Percentiles rank a stretch among this genome's conserved stretches.
Conservation (phyloP, 2,329 filamentous ascomycete genomes). For the Setomelanomma holmii region DNA sequence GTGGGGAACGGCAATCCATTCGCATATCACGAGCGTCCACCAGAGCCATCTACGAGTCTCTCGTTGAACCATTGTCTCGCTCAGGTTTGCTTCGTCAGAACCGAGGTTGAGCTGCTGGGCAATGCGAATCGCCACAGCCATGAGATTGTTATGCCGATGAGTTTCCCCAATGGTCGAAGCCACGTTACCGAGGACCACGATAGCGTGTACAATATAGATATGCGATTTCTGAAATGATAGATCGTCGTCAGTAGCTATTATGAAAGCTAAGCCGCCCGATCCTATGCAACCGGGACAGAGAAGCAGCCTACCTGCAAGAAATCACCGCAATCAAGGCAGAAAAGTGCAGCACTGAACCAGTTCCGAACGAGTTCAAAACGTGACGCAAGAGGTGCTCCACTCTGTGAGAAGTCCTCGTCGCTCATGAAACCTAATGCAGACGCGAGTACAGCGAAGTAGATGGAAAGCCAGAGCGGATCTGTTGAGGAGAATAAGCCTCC, state of each 20-base stretch:
- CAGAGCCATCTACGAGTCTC: constrained; percentile 17
- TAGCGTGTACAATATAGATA: constrained; percentile 8
- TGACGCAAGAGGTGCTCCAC: constrained; percentile 2
- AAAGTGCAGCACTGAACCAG: constrained; percentile 18
- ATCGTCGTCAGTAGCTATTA: too few species aligned
- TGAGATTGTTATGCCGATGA: constrained; percentile 17
- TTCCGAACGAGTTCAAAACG: constrained; percentile 8
- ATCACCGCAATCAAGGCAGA: constrained; percentile 13
- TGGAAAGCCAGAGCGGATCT: constrained; percentile 15
- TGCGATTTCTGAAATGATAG: background rate
- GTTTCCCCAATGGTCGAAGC: constrained; percentile 18
- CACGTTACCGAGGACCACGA: constrained; percentile 14
- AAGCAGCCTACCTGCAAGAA: constrained; percentile 19
- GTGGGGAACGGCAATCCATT: constrained; percentile 15
- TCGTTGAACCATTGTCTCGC: constrained; percentile 9
- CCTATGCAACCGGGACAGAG: too few species aligned
- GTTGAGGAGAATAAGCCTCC: constrained; percentile 1
- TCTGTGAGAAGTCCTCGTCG: constrained; percentile 10
- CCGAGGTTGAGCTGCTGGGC: constrained; percentile 16
- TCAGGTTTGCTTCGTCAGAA: constrained; percentile 5
- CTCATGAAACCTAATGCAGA: constrained; percentile 15
- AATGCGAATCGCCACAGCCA: constrained; percentile 15
- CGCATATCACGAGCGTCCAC: constrained; percentile 20
- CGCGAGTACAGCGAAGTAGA: constrained; percentile 18
- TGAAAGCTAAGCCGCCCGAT: too few species aligned